A percentile compares a stretch with the other conserved stretches of the same genome.
Evolutionary conservation across 177 flowering plant species (phyloP).

Genomic region (Telopea speciosissima): DNA sequence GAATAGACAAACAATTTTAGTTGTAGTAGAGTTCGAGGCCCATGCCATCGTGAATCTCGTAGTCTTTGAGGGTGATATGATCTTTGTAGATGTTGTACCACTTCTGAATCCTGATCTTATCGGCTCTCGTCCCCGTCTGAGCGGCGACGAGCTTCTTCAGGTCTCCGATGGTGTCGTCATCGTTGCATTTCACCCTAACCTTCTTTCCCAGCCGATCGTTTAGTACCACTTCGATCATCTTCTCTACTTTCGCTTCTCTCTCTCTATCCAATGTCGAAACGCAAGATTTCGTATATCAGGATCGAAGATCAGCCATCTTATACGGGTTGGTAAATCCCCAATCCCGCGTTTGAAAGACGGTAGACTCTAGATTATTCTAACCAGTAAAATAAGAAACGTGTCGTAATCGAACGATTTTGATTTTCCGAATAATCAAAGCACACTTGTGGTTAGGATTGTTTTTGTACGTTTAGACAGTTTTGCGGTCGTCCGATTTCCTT

Average conservation of each 20-base stretch:
- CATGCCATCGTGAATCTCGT: conserved; percentile 82
- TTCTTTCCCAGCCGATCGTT: conserved; percentile 58
- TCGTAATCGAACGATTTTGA: too few species aligned
- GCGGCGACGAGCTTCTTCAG: conserved; percentile 73
- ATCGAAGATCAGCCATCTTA: too few species aligned
- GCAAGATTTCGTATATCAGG: not conserved
- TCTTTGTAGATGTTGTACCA: conserved; percentile 75
- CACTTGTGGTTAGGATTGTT: too few species aligned
- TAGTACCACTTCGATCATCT: conserved; percentile 70
- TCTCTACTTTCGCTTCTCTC: conserved; percentile 3
- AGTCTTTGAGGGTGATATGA: conserved; percentile 76
- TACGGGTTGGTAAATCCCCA: too few species aligned
- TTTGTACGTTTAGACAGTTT: too few species aligned
- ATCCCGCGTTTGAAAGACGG: too few species aligned
- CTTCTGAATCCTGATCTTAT: conserved; percentile 63
- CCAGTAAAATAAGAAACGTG: too few species aligned
- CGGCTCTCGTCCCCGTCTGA: conserved; percentile 60
- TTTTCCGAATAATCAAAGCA: too few species aligned
- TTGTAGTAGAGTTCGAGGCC: conserved; percentile 83
- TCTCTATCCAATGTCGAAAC: not conserved
- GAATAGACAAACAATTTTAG: conserved; percentile 9
- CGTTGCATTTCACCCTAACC: conserved; percentile 73
- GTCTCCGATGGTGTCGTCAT: conserved; percentile 70
- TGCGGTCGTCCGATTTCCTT: too few species aligned
- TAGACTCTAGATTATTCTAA: too few species aligned